Evolutionary conservation across 2,329 filamentous ascomycete species (phyloP), one percentile per base, ranked within the genome.

Genomic region (Alternaria viburni): DNA sequence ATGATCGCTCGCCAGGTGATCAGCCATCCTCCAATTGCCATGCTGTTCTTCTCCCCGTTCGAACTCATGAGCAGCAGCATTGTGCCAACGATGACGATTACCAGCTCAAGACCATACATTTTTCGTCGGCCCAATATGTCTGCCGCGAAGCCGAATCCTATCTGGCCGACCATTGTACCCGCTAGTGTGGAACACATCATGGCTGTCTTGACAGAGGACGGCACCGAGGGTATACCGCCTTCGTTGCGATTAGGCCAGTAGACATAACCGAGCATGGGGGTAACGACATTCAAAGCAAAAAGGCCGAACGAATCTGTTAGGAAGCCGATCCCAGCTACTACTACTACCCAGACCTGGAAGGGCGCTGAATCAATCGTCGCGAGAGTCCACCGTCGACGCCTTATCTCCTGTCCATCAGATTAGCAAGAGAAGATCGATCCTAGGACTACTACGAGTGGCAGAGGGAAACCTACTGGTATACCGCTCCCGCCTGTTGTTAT

Each of bases 261-360:
- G 13, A 81, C 78, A 51, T 79, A 81, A 6, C 75, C 78, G 9
- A 82, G 67, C 68, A 79, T 79, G 4, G 80, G 79, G 4, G 80
- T 77, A 15, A 81, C 77, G 9, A 81, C 77, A 59, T 81, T 81
- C 28, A 80, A 69, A 7, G 79, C 74, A 58, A 81, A 81, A 1
- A 81, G 68, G 30, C 77, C 80, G 65, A 81, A 81, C 0, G 77
- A 70, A 55, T 81, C 80, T 3, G 80, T 81, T 36, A 82, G 66
- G 64, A 81, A 81, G 7, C 80, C 80, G 21, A 79, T 75, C 13
- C 77, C 79, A 19, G 80, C 79, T n/a, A 81, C 79, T 10, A 79
- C 59, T 43, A 79, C 78, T 12, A 80, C 77, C 76, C 76, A 78
- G 5, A 69, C 56, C 21, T 78, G 76, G 54, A 77, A 78, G 3